These are phyloP conservation scores for Leucoagaricus sp. DNA, from an alignment of 1,284 basidiomycete species.

Conservation along the genomic window DNA sequence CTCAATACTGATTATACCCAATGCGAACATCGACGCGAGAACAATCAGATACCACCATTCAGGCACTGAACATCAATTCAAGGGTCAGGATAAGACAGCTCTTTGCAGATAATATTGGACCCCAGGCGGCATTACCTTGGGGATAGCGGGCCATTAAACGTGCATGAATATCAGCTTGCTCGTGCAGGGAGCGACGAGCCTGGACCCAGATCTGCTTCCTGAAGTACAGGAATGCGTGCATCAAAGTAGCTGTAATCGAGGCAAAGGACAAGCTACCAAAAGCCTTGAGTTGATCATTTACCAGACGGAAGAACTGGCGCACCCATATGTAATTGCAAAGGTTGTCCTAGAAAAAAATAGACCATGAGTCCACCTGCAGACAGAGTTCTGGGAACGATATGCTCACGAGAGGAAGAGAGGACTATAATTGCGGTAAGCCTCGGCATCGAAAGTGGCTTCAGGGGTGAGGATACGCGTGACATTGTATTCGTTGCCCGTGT, in stretches of 20 bases:
- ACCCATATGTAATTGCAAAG: slow-evolving; percentile 63
- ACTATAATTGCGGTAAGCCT: slow-evolving; percentile 76
- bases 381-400: background rate
- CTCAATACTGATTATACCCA: slow-evolving; percentile 51
- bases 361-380: background rate
- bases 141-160: slow-evolving; percentile 77
- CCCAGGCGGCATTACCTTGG: slow-evolving; percentile 34
- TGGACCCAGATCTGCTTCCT: slow-evolving; percentile 74
- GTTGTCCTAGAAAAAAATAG: slow-evolving; percentile 38
- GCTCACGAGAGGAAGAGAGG: slow-evolving; percentile 76
- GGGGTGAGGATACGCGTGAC: slow-evolving; percentile 65
- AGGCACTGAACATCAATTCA: slow-evolving; percentile 45
- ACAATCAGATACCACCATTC: slow-evolving; percentile 69
- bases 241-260: slow-evolving; percentile 42
- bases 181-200: slow-evolving; percentile 59
- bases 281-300: no score
- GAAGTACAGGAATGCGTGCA: slow-evolving; percentile 54
- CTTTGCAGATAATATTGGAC: background rate
- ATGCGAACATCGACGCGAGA: slow-evolving; percentile 47
- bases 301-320: background rate
- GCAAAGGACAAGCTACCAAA: slow-evolving; percentile 53
- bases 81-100: background rate
- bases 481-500: slow-evolving; percentile 67
- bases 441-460: slow-evolving; percentile 58
- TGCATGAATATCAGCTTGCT: slow-evolving; percentile 85